Conservation (phyloP, 164 flowering plant species). For the Brasenia schreberi region DNA sequence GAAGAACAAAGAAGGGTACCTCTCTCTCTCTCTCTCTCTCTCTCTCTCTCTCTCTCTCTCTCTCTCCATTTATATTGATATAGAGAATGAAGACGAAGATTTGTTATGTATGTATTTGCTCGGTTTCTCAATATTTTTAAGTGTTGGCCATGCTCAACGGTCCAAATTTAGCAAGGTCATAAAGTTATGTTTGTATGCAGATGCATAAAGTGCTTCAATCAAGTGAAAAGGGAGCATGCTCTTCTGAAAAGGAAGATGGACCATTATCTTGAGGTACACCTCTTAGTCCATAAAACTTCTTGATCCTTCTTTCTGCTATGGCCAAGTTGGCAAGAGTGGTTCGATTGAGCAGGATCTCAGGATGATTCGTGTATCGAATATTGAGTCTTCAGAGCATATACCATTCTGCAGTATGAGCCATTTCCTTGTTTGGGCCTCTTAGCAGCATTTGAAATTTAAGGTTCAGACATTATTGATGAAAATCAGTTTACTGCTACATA, state of each 20-base stretch:
- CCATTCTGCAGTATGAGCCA: no score
- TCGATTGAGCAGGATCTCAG: no score
- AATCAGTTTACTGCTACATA: no score
- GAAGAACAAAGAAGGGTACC: slow-evolving; percentile 13
- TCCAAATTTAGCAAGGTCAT: background rate
- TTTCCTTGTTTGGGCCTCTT: no score
- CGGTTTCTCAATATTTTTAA: no score
- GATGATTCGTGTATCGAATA: no score
- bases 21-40: background rate
- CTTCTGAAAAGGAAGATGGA: slow-evolving; percentile 31
- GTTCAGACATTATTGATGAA: background rate
- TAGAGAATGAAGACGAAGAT: background rate
- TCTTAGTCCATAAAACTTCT: background rate
- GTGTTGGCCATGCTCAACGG: no score
- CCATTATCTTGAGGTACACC: slow-evolving; percentile 24
- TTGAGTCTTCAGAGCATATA: no score
- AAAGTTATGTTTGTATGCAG: slow-evolving; percentile 10
- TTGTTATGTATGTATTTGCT: background rate
- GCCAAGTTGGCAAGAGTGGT: no score
- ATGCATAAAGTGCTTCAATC: slow-evolving; percentile 27
- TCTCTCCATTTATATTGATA: background rate
- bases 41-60: background rate
- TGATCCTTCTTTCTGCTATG: no score
- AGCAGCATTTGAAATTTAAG: background rate
- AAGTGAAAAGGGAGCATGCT: slow-evolving; percentile 30